Evolutionary conservation across 2,329 filamentous ascomycete genomes (phyloP), one percentile per base, ranked within the genome.

Genomic region (Tolypocladium cylindrosporum): DNA sequence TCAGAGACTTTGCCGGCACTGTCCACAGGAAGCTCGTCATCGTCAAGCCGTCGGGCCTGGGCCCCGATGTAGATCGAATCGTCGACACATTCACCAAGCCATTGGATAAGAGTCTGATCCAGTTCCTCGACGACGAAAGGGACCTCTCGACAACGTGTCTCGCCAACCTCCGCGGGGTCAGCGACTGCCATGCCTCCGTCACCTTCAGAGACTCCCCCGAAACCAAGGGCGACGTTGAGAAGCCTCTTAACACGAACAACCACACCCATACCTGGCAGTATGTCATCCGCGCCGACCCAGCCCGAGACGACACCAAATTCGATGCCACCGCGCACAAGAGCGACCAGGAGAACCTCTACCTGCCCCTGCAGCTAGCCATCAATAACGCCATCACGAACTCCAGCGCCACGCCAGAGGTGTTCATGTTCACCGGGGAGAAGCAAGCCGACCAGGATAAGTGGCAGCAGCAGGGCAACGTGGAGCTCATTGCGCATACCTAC

Each of bases 291-390:
- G 61, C 62, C 19, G 67, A 70, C 54, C 64, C 60, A 1, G 59
- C 60, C 4, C 58, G 60, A 27, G 52, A 59, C 41, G 80, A 51
- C 67, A 64, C 9, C 73, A 74, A 41, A 77, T 87, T 60, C 53
- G 77, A 80, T 62, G 80, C 83, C 39, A 71, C 80, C 39, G 70
- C 73, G 6, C 63, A 65, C 55, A 54, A 59, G 16, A 67, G 62
- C 36, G 58, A 64, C 43, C 57, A 63, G 37, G 65, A 71, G 51
- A 55, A 55, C 2, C 57, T 66, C 8, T 66, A 63, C 56, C 37
- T 67, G 21, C 68, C 69, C 1, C 59, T 69, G 3, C 67, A 68
- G 54, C 60, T 68, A 21, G 76, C 79, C 16, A 61, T 69, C 45
- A 68, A 71, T 54, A 67, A 67, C 52, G 68, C 68, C 54, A 67